Evolutionary conservation across 495 filamentous ascomycete species (phyloP).

Genomic region (Neurospora sp.): DNA sequence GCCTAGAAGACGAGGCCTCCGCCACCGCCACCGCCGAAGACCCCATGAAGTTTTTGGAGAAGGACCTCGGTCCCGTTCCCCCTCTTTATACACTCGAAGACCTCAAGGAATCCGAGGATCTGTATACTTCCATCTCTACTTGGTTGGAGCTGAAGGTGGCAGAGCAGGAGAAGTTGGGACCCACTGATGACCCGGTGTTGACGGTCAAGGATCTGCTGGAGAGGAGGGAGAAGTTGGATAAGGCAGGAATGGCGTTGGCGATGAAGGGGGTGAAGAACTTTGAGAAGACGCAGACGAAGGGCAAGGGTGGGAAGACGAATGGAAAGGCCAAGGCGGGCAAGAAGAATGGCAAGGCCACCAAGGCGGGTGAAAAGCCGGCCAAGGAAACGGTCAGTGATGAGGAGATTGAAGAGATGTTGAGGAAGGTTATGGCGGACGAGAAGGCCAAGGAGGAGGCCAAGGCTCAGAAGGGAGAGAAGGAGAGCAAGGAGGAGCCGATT

Average conservation of each 20-base stretch:
- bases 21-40: conserved; percentile 26
- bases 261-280: conserved; percentile 59
- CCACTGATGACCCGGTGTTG: conserved; percentile 61
- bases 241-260: conserved; percentile 57
- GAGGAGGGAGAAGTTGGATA: conserved; percentile 51
- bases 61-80: conserved; percentile 34
- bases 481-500: conserved; percentile 16
- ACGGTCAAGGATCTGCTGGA: conserved; percentile 53
- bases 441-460: conserved; percentile 22
- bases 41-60: conserved; percentile 27
- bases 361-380: conserved; percentile 20
- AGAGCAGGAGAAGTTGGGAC: conserved; percentile 55
- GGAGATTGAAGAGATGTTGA: conserved; percentile 41
- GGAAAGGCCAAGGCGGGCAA: conserved; percentile 33
- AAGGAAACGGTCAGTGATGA: conserved; percentile 31
- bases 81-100: conserved; percentile 54
- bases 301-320: conserved; percentile 27
- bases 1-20: conserved; percentile 48
- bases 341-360: conserved; percentile 27
- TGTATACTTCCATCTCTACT: conserved; percentile 33
- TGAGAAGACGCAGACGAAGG: conserved; percentile 33
- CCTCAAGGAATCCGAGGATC: conserved; percentile 42
- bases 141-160: conserved; percentile 64
- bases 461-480: conserved; percentile 12
- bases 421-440: conserved; percentile 22